Evolutionary conservation across 2,329 filamentous ascomycete species (phyloP).

Genomic region (Periconia digitata): DNA sequence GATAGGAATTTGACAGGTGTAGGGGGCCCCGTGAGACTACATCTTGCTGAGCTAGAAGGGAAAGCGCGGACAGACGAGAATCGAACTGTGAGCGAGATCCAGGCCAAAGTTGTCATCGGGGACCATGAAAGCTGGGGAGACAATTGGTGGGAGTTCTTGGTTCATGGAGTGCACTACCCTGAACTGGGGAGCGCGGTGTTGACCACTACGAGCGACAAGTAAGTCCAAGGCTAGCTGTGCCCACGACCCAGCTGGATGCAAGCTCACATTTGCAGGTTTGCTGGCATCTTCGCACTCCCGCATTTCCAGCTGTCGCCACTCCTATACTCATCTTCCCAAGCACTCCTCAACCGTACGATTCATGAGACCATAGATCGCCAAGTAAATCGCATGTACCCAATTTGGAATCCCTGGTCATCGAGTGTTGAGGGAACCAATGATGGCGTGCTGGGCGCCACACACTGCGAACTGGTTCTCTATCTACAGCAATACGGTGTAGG

Average conservation of each 20-base stretch:
- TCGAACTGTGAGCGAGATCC: constrained; percentile 64
- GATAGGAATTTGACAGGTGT: constrained; percentile 77
- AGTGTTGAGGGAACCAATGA: constrained; percentile 59
- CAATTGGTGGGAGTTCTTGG: constrained; percentile 74
- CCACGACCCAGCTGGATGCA: not conserved
- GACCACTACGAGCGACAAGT: constrained; percentile 91
- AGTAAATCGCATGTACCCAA: constrained; percentile 57
- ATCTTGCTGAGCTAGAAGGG: constrained; percentile 60
- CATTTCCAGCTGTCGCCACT: constrained; percentile 69
- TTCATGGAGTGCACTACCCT: constrained; percentile 86
- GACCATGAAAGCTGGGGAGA: constrained; percentile 67
- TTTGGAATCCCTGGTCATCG: constrained; percentile 73
- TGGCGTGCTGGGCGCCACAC: constrained; percentile 65
- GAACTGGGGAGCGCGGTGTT: constrained; percentile 77
- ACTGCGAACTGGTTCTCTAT: constrained; percentile 89
- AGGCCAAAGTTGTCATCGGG: constrained; percentile 70
- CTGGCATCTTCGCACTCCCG: constrained; percentile 86
- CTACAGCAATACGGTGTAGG: constrained; percentile 68
- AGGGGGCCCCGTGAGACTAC: constrained; percentile 66
- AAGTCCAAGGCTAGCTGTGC: constrained; percentile 4
- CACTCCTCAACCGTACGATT: constrained; percentile 73
- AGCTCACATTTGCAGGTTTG: constrained; percentile 49
- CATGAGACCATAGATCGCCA: constrained; percentile 67
- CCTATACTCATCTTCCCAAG: constrained; percentile 50
- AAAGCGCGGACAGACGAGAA: constrained; percentile 34